Percentiles rank a stretch among this genome's conserved stretches.
phyloP scores from a whole-genome alignment of 2,329 filamentous ascomycete genomes.

The Amauroascus verrucosus region DNA sequence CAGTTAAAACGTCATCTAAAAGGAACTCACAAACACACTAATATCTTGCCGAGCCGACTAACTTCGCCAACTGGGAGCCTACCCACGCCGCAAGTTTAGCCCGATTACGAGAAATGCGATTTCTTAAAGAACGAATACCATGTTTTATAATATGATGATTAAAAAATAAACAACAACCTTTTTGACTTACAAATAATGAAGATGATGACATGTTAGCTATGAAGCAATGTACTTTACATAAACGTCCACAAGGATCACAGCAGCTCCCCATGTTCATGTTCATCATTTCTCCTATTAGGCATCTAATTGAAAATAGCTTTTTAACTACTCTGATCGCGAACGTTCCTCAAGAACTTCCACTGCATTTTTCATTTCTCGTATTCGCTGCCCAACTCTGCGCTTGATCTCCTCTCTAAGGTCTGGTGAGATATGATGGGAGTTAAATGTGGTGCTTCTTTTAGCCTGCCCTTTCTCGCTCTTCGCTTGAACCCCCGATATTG shows the following conservation, averaged over 20 bases:
- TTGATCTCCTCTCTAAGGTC: constrained; percentile 35
- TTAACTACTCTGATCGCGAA: constrained; percentile 18
- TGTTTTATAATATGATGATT: not conserved
- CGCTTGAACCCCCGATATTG: too few relatives aligned
- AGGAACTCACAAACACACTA: constrained; percentile 28
- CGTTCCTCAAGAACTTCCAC: constrained; percentile 35
- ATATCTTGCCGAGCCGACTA: not conserved
- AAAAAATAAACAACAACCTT: not conserved
- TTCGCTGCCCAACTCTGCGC: constrained; percentile 35
- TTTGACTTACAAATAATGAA: not conserved
- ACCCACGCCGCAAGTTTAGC: not conserved
- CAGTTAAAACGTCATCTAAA: constrained; percentile 34
- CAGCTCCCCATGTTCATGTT: not conserved
- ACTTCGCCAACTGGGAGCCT: not conserved
- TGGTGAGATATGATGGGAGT: constrained; percentile 23
- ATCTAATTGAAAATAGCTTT: not conserved
- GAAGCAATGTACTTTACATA: not conserved
- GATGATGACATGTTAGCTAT: not conserved
- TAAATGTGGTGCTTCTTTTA: constrained; percentile 20
- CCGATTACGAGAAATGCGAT: not conserved
- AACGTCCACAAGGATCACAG: not conserved
- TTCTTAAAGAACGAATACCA: too few relatives aligned
- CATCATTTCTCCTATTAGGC: not conserved
- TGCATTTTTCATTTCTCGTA: constrained; percentile 39
- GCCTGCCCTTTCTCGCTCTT: constrained; percentile 11